Percentiles rank a stretch among this genome's conserved stretches.
Conservation (phyloP, 1,139 yeast genomes). For the Scheffersomyces parashehatae region DNA sequence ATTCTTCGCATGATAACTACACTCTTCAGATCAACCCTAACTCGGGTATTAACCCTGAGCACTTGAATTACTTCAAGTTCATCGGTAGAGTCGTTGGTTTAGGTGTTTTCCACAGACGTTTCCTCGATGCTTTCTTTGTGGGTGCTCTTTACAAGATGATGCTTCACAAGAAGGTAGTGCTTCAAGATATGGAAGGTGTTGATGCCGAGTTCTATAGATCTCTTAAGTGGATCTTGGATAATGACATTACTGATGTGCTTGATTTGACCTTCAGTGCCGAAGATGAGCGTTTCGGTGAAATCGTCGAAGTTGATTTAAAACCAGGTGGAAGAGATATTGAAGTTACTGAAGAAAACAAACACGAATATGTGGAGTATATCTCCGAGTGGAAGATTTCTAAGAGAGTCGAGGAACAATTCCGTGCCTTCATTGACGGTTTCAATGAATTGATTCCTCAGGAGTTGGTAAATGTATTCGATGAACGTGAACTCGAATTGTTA, state of each 20-base stretch:
- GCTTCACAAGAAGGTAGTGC: constrained; percentile 88
- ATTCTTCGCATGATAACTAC: constrained; percentile 96
- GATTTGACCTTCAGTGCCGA: constrained; percentile 93
- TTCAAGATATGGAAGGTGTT: constrained; percentile 98
- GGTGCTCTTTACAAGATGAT: constrained; percentile 98
- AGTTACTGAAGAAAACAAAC: constrained; percentile 92
- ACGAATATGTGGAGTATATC: constrained; percentile 90
- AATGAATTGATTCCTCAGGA: constrained; percentile 97
- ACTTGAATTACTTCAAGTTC: constrained; percentile 94
- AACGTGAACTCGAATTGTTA: constrained; percentile 90
- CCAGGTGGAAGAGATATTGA: constrained; percentile 85
- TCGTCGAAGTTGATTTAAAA: constrained; percentile 85
- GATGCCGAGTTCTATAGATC: constrained; percentile 96
- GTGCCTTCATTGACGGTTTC: constrained; percentile 95
- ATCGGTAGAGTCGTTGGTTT: constrained; percentile 98
- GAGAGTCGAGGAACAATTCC: constrained; percentile 93
- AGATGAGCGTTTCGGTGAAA: constrained; percentile 95
- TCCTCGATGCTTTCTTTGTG: constrained; percentile 95
- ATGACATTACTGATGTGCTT: constrained; percentile 79
- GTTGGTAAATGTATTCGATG: constrained; percentile 93
- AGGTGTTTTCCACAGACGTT: constrained; percentile 97
- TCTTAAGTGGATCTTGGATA: constrained; percentile 92
- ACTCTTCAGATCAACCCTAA: constrained; percentile 97
- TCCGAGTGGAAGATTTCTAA: constrained; percentile 95
- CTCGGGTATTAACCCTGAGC: constrained; percentile 97